Conservation (phyloP, 148 eudicot genomes). For the Fagopyrum esculentum region DNA sequence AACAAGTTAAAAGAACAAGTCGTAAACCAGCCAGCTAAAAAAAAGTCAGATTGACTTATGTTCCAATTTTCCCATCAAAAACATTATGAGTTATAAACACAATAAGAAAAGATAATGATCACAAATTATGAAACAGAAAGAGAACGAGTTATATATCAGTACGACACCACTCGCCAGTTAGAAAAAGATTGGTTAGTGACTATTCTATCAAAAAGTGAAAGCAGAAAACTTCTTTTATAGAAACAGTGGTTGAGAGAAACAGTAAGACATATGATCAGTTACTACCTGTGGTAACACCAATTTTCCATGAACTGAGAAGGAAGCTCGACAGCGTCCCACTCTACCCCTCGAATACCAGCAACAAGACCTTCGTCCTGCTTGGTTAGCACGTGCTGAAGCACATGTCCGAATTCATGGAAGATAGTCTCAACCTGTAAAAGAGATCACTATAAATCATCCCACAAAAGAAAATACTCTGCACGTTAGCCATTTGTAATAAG, state of each 20-base stretch:
- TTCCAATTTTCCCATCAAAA: too few species aligned
- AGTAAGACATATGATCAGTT: not conserved
- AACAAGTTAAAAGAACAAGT: too few species aligned
- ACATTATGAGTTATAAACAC: too few species aligned
- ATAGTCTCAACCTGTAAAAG: constrained; percentile 89
- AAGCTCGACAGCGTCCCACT: constrained; percentile 99
- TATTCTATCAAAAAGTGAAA: not conserved
- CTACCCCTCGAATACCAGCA: constrained; percentile 92
- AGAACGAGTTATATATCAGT: not conserved
- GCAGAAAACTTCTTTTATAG: not conserved
- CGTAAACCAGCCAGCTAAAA: too few species aligned
- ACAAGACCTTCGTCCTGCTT: constrained; percentile 97
- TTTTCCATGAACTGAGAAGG: constrained; percentile 99
- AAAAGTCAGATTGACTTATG: too few species aligned
- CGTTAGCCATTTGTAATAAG: not conserved
- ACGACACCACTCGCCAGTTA: too few species aligned
- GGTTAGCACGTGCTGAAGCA: constrained; percentile 98
- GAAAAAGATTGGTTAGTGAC: not conserved
- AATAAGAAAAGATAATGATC: not conserved
- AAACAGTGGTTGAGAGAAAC: not conserved
- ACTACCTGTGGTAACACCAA: constrained; percentile 97
- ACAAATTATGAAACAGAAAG: not conserved
- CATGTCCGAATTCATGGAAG: constrained; percentile 99
- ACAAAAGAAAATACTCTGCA: not conserved
- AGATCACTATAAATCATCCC: not conserved